Base-by-base conservation (phyloP, 768 basidiomycete genomes). In the Russula sp. region DNA sequence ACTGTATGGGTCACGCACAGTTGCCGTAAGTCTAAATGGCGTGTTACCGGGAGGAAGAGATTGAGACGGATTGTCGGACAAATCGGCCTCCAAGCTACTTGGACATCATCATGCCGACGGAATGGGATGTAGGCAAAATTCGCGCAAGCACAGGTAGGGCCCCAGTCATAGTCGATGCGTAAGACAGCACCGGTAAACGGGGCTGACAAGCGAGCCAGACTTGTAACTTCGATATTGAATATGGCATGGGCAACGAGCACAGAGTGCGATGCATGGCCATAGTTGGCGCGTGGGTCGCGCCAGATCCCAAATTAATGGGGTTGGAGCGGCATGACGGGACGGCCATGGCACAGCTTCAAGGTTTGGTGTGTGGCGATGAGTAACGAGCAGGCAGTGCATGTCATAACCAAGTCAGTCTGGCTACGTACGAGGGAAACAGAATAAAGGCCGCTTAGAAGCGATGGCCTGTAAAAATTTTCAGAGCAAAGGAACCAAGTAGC, bases 311-410 rank as follows among this genome's bases (percentile, higher is more conserved):
- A 48, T 61, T 5, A 43, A 43, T 22, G 22, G 39, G 29, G 41
- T 35, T 25, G 36, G 36, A 38, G 41, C 49, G 25, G 61, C 51
- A 16, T 42, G 39, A 34, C n/a, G 42, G n/a, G 2, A 49, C 49
- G 18, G 29, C 14, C 41, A 18, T 13, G 3, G n/a, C 14, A 51
- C 42, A 49, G 49, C 41, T 52, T 59, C 48, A 22, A 59, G 13
- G 55, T 29, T 42, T 38, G 32, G 36, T 36, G 34, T 20, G 14
- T 51, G 43, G 61, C 43, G 36, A 61, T 51, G 60, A 51, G 38
- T 6, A 48, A 34, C 3, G 22, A 18, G 18, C 3, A 18, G n/a
- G 59, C 62, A 20, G 43, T 61, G 61, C 57, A 56, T 16, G 18
- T 16, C 25, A 29, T 29, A 29, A 55, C 3, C 29, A 51, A 22